A percentile compares a stretch with the other conserved stretches of the same genome.
Conservation (phyloP, 331 rosid genomes). For the Malus hybrid region DNA sequence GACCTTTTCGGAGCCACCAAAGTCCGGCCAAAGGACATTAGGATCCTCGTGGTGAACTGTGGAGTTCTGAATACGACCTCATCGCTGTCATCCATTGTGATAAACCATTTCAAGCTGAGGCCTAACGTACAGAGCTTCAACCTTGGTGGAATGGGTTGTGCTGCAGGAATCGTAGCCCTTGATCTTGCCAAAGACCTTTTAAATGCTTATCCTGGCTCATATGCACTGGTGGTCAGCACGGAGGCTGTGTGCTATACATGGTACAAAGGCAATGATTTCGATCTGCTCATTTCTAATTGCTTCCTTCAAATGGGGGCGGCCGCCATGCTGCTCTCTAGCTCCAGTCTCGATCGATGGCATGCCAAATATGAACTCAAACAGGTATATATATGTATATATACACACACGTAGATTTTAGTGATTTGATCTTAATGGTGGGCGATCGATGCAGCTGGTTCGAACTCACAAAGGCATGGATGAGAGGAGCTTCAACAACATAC, state of each 20-base stretch:
- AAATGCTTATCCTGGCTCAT: constrained; percentile 37
- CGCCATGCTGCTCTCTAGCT: constrained; percentile 53
- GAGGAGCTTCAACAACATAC: constrained; percentile 43
- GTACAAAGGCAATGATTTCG: constrained; percentile 47
- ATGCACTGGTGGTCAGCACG: constrained; percentile 67
- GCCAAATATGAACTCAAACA: constrained; percentile 59
- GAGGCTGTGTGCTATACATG: constrained; percentile 54
- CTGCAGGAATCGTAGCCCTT: constrained; percentile 60
- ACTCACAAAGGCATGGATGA: constrained; percentile 54
- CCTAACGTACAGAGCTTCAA: constrained; percentile 55
- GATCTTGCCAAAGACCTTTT: constrained; percentile 64
- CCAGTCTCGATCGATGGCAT: constrained; percentile 41
- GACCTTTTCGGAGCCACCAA: constrained; percentile 36
- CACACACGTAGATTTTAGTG: too few relatives aligned
- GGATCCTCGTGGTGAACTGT: constrained; percentile 48
- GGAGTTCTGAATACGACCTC: constrained; percentile 53
- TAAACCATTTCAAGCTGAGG: constrained; percentile 54
- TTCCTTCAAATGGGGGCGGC: constrained; percentile 69
- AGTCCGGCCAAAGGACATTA: constrained; percentile 30
- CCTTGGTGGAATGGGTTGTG: constrained; percentile 74
- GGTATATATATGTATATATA: constrained; percentile 9
- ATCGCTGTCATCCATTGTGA: constrained; percentile 56
- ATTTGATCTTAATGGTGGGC: too few relatives aligned
- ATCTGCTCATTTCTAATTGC: constrained; percentile 61
- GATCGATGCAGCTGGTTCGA: constrained; percentile 35